Percentiles rank a stretch among this genome's conserved stretches.
Evolutionary conservation across 176 grass and related monocot genomes (phyloP).

Genomic region (Oryza longistaminata): DNA sequence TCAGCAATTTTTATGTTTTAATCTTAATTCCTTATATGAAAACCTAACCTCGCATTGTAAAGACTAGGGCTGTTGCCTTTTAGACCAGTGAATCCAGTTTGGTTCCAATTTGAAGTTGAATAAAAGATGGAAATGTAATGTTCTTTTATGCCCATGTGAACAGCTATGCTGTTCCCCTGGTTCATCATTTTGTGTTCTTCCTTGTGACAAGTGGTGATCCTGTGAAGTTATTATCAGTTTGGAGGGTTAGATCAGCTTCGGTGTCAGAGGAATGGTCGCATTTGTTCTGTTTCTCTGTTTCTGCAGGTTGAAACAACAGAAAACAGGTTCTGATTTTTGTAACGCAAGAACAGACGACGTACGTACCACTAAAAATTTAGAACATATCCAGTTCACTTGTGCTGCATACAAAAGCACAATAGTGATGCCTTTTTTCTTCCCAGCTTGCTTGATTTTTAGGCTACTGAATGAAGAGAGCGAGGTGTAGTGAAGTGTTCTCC

Average conservation of each 20-base stretch:
- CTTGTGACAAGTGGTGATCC: background rate
- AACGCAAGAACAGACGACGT: no score
- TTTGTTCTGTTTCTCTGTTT: no score
- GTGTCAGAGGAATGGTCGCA: no score
- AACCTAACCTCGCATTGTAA: constrained; percentile 12
- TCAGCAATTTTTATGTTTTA: background rate
- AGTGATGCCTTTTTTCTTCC: background rate
- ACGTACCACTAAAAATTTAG: no score
- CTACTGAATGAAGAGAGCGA: background rate
- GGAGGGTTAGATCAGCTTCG: background rate
- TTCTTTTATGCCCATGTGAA: background rate
- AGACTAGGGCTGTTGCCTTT: background rate
- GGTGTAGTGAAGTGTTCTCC: no score
- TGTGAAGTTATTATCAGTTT: background rate
- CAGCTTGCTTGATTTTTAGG: background rate
- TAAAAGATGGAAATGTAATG: background rate
- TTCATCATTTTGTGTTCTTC: background rate
- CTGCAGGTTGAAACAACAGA: no score
- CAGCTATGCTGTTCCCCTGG: background rate
- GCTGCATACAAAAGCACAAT: background rate
- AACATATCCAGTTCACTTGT: background rate
- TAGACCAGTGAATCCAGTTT: background rate
- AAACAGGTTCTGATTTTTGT: no score
- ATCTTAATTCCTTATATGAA: background rate
- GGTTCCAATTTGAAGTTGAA: background rate